Conservation (phyloP, 2,329 filamentous ascomycete species). For the Botrytis elliptica region DNA sequence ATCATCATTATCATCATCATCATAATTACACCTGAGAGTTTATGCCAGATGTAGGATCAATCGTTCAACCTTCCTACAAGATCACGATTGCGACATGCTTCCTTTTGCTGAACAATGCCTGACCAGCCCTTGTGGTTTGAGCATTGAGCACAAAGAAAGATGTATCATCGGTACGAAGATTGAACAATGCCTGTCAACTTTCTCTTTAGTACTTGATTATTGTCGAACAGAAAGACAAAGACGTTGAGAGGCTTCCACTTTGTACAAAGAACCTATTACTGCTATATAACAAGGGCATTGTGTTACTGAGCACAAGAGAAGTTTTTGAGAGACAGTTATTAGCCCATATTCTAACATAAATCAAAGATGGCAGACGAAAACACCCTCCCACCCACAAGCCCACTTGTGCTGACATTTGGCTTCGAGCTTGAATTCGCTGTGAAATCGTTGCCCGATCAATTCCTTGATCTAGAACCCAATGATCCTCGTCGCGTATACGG, state of each 20-base stretch:
- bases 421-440: constrained; percentile 5
- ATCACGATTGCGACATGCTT: background rate
- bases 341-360: background rate
- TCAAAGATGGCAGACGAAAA: background rate
- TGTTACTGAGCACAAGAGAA: background rate
- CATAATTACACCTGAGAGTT: no score
- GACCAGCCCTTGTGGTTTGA: background rate
- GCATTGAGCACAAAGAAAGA: background rate
- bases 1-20: background rate
- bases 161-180: no score
- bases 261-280: background rate
- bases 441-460: background rate
- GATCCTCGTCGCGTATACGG: background rate
- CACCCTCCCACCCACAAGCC: background rate
- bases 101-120: background rate
- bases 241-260: background rate
- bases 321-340: no score
- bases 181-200: background rate
- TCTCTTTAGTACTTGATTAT: background rate
- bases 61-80: no score
- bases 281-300: background rate
- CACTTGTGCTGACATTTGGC: background rate
- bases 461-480: background rate
- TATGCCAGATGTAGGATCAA: background rate
- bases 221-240: background rate